Conservation (phyloP, 2,329 filamentous ascomycete genomes). For the Rhinocladiella similis region DNA sequence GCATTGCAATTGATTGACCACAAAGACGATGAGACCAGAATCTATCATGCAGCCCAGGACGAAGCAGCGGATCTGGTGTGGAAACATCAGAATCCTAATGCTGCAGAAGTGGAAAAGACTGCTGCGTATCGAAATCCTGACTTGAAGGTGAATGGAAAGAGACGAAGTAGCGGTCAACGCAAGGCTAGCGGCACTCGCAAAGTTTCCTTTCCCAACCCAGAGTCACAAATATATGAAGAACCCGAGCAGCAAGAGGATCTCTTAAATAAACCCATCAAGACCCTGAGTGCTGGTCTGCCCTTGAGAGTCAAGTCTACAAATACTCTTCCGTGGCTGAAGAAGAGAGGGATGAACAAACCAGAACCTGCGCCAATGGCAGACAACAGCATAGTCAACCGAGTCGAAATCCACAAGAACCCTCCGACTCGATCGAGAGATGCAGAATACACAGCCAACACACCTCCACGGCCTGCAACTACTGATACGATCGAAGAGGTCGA, state of each 20-base stretch:
- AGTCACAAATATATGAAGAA: slow-evolving; percentile 80
- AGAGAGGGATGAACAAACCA: slow-evolving; percentile 43
- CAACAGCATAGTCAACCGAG: slow-evolving; percentile 50
- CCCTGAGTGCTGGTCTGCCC: slow-evolving; percentile 42
- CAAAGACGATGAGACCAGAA: slow-evolving; percentile 51
- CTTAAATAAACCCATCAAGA: neutral
- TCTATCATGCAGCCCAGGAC: slow-evolving; percentile 60
- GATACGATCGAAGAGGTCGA: slow-evolving; percentile 34
- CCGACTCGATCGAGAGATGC: slow-evolving; percentile 81
- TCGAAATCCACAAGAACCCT: slow-evolving; percentile 82
- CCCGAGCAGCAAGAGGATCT: slow-evolving; percentile 54
- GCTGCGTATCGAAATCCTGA: slow-evolving; percentile 49
- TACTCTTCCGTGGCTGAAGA: slow-evolving; percentile 51
- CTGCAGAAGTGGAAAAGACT: slow-evolving; percentile 50
- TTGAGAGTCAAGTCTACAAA: slow-evolving; percentile 64
- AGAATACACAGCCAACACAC: slow-evolving; percentile 69
- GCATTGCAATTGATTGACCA: slow-evolving; percentile 61
- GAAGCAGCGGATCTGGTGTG: slow-evolving; percentile 66
- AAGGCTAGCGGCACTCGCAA: slow-evolving; percentile 44
- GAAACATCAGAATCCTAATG: slow-evolving; percentile 59
- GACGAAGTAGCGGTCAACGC: slow-evolving; percentile 29
- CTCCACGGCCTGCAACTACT: slow-evolving; percentile 30
- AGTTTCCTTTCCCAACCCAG: slow-evolving; percentile 58
- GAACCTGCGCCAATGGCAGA: slow-evolving; percentile 34
- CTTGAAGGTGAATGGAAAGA: slow-evolving; percentile 22